Percentiles rank a stretch among this genome's conserved stretches.
Evolutionary conservation across 148 eudicot genomes (phyloP).

Genomic region (Nepenthes gracilis): DNA sequence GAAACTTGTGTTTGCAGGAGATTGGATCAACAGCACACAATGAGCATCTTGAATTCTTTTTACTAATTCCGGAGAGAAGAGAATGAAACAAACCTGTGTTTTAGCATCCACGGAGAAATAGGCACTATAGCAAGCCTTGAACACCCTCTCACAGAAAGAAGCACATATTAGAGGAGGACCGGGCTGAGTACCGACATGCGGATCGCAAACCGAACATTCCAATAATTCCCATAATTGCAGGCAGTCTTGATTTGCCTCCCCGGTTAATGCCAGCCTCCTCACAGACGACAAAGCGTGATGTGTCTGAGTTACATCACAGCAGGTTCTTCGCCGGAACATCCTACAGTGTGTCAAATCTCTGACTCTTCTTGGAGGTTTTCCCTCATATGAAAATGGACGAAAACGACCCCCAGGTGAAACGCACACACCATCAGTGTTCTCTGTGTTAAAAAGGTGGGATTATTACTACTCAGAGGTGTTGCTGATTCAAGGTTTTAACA

Average conservation of each 20-base stretch:
- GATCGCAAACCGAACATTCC: conserved; percentile 96
- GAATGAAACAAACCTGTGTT: conserved; percentile 45
- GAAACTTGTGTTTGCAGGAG: background rate
- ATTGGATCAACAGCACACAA: background rate
- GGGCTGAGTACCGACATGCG: conserved; percentile 60
- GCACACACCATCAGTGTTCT: conserved; percentile 64
- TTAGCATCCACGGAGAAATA: conserved; percentile 75
- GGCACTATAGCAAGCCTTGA: conserved; percentile 70
- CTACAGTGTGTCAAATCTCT: conserved; percentile 85
- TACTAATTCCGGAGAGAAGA: background rate
- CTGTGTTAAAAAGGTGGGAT: conserved; percentile 30
- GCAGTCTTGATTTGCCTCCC: conserved; percentile 89
- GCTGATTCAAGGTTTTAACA: too few relatives aligned
- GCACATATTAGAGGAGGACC: conserved; percentile 81
- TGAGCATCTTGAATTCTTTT: background rate
- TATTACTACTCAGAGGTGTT: background rate
- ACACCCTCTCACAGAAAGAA: conserved; percentile 74
- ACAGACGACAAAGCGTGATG: conserved; percentile 64
- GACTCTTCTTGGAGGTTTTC: conserved; percentile 67
- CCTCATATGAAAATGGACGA: conserved; percentile 60
- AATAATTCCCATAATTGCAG: conserved; percentile 81
- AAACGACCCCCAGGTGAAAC: conserved; percentile 91
- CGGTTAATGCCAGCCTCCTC: conserved; percentile 69
- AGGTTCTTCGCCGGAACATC: conserved; percentile 68
- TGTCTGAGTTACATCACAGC: conserved; percentile 89